These are phyloP conservation scores for Nidula niveotomentosa DNA, from an alignment of 1,284 basidiomycete genomes.

Conservation along the genomic window DNA sequence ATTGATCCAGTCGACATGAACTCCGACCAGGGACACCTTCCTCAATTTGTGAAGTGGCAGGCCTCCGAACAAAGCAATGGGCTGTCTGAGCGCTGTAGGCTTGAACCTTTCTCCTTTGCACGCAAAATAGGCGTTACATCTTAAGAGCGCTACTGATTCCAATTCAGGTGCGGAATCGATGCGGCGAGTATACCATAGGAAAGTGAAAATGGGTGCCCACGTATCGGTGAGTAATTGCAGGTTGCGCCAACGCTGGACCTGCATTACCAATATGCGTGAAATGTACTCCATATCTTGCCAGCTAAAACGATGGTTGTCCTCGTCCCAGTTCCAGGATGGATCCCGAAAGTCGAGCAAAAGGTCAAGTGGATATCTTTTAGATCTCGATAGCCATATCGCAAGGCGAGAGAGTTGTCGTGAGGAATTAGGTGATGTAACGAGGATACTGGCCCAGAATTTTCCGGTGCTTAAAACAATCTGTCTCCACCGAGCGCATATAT, in stretches of 20 bases:
- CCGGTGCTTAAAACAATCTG: slow-evolving; percentile 37
- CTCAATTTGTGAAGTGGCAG: slow-evolving; percentile 26
- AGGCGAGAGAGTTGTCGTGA: slow-evolving; percentile 31
- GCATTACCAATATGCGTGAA: slow-evolving; percentile 40
- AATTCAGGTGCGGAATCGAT: slow-evolving; percentile 32
- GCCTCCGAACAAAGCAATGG: slow-evolving; percentile 43
- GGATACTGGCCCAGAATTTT: slow-evolving; percentile 42
- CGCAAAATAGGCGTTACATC: slow-evolving; percentile 57
- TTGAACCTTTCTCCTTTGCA: slow-evolving; percentile 37
- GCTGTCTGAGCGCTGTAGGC: slow-evolving; percentile 34
- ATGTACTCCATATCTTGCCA: slow-evolving; percentile 40
- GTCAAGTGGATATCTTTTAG: slow-evolving; percentile 38
- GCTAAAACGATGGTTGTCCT: slow-evolving; percentile 38
- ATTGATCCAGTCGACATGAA: slow-evolving; percentile 49
- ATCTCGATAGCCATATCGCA: slow-evolving; percentile 37
- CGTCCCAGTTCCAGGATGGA: slow-evolving; percentile 49
- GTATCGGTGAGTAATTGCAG: slow-evolving; percentile 53
- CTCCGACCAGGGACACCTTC: slow-evolving; percentile 45
- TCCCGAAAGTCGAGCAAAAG: slow-evolving; percentile 54
- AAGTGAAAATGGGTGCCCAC: slow-evolving; percentile 53
- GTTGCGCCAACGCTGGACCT: slow-evolving; percentile 41
- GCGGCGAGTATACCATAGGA: slow-evolving; percentile 34
- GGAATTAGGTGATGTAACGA: slow-evolving; percentile 38
- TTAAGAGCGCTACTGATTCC: slow-evolving; percentile 38
- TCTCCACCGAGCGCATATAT: slow-evolving; percentile 48